phyloP scores from a whole-genome alignment of 140 eudicot species.

The Senecio squalidus region DNA sequence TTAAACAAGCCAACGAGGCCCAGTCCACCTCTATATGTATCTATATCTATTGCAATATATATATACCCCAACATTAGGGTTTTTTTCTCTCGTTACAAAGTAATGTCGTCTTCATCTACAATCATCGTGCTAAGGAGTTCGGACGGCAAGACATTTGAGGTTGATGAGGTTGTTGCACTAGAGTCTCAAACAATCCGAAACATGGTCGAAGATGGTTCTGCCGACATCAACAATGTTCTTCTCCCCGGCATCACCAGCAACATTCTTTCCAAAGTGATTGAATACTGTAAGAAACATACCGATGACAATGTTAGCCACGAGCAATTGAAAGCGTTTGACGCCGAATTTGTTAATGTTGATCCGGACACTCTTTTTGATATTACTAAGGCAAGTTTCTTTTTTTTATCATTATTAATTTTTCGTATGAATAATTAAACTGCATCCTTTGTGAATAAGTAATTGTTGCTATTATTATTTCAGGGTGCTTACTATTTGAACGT shows the following conservation, averaged over 20 bases:
- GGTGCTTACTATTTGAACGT: constrained; percentile 78
- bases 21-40: too few species aligned
- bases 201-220: constrained; percentile 57
- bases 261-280: constrained; percentile 58
- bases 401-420: too few species aligned
- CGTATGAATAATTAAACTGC: too few species aligned
- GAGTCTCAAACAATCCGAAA: constrained; percentile 53
- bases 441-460: too few species aligned
- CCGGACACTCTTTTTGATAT: constrained; percentile 65
- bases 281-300: constrained; percentile 70
- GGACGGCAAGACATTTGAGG: constrained; percentile 55
- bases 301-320: constrained; percentile 37
- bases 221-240: constrained; percentile 46
- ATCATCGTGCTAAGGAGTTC: constrained; percentile 30
- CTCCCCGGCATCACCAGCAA: constrained; percentile 55
- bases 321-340: constrained; percentile 53
- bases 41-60: too few species aligned
- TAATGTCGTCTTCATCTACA: too few species aligned
- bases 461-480: too few species aligned
- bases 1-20: too few species aligned
- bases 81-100: too few species aligned
- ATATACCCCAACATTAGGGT: too few species aligned
- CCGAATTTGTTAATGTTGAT: constrained; percentile 63
- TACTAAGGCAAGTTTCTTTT: too few species aligned
- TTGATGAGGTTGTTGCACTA: constrained; percentile 51